A percentile compares a stretch with the other conserved stretches of the same genome.
These are phyloP conservation scores for Globisporangium spiculum DNA, from an alignment of 352 stramenopile species.

Conservation along the genomic window DNA sequence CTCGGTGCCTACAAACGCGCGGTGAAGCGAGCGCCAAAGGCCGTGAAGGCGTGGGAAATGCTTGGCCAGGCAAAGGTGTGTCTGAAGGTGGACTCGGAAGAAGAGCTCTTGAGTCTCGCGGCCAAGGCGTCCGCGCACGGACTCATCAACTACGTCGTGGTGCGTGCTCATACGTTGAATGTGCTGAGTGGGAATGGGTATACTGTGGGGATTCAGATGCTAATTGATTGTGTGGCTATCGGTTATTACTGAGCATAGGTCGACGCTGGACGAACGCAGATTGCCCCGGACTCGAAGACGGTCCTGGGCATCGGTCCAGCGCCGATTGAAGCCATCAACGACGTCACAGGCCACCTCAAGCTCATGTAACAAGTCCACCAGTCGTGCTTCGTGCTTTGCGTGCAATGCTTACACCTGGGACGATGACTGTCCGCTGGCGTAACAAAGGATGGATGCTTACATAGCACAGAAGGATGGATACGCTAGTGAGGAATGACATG, in stretches of 20 bases:
- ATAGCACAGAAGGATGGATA: not conserved
- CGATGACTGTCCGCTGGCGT: not conserved
- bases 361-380: conserved; percentile 49
- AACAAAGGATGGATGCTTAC: not conserved
- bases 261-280: conserved; percentile 83
- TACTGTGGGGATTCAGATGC: not conserved
- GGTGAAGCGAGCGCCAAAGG: conserved; percentile 68
- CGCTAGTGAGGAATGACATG: not conserved
- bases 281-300: conserved; percentile 82
- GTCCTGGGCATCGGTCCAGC: conserved; percentile 79
- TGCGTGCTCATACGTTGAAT: conserved; percentile 22
- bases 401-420: not conserved
- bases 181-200: not conserved
- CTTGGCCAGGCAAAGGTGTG: conserved; percentile 85
- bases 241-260: conserved; percentile 21
- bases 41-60: conserved; percentile 75
- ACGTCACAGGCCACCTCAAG: conserved; percentile 80
- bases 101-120: conserved; percentile 72
- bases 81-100: conserved; percentile 83
- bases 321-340: conserved; percentile 61
- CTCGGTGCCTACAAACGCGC: conserved; percentile 94
- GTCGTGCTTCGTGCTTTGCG: not conserved
- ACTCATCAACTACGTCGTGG: conserved; percentile 81
- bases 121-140: conserved; percentile 55
- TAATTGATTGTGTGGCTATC: not conserved